These are phyloP conservation scores for Ogataea paradorogensis DNA, from an alignment of 805 yeast species.

Conservation along the genomic window DNA sequence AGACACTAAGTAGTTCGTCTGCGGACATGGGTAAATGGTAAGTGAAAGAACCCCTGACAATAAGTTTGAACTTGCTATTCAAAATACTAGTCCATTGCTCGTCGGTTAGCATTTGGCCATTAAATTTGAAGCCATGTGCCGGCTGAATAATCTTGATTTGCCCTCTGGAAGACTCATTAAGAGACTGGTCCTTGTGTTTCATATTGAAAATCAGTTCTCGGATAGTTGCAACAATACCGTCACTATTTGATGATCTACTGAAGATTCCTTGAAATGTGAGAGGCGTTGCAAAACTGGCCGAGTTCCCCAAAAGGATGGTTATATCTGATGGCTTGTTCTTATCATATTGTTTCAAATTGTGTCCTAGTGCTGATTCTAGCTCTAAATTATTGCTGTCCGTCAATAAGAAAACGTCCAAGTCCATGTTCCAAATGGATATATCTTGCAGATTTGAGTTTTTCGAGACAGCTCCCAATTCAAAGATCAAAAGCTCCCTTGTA, in stretches of 20 bases:
- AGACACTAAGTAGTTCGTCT: constrained; percentile 29
- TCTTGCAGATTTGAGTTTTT: constrained; percentile 33
- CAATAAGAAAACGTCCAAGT: constrained; percentile 32
- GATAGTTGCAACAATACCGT: constrained; percentile 11
- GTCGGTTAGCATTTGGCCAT: constrained; percentile 22
- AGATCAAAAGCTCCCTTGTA: constrained; percentile 30
- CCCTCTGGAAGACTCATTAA: constrained; percentile 21
- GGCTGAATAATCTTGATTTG: constrained; percentile 33
- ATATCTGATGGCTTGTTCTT: constrained; percentile 21
- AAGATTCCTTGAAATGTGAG: constrained; percentile 29
- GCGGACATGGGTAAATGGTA: constrained; percentile 31
- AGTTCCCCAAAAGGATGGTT: constrained; percentile 34
- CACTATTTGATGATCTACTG: constrained; percentile 9
- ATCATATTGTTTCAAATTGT: too few species aligned
- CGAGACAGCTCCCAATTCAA: constrained; percentile 30
- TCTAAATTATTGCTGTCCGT: constrained; percentile 24
- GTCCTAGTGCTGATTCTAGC: neutral
- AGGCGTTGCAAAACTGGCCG: constrained; percentile 30
- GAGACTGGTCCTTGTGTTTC: constrained; percentile 20
- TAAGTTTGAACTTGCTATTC: constrained; percentile 27
- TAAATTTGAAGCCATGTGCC: constrained; percentile 26
- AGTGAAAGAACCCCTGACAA: constrained; percentile 33
- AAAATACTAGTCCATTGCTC: constrained; percentile 33
- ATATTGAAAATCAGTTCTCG: constrained; percentile 23
- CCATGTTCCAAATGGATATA: constrained; percentile 30